Conservation (phyloP, 2,329 filamentous ascomycete genomes). For the Didymosphaeria variabile region DNA sequence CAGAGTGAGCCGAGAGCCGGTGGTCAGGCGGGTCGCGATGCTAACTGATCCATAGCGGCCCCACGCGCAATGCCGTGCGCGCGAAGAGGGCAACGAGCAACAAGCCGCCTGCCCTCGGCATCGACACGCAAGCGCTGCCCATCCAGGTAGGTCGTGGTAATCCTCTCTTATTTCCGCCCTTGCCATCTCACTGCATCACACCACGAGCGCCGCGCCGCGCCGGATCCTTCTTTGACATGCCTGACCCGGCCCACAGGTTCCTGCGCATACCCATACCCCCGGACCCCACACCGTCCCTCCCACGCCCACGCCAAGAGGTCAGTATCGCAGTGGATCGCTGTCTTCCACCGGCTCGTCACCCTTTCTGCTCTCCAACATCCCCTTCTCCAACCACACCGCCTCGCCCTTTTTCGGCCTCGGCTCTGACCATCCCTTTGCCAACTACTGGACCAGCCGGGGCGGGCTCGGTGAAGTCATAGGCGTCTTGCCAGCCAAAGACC, state of each 20-base stretch:
- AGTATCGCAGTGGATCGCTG: conserved; percentile 44
- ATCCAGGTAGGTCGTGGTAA: conserved; percentile 48
- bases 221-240: conserved; percentile 3
- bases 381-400: conserved; percentile 73
- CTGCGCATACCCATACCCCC: conserved; percentile 21
- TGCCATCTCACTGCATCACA: conserved; percentile 12
- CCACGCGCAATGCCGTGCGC: conserved; percentile 35
- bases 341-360: conserved; percentile 57
- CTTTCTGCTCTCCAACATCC: conserved; percentile 74
- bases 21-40: conserved; percentile 10
- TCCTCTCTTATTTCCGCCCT: conserved; percentile 17
- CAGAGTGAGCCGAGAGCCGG: conserved; percentile 64
- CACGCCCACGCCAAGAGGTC: conserved; percentile 37
- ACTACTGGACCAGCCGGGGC: conserved; percentile 84
- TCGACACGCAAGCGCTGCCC: conserved; percentile 34
- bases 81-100: conserved; percentile 38
- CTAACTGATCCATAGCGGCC: conserved; percentile 40
- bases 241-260: conserved; percentile 23
- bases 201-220: conserved; percentile 10
- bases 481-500: conserved; percentile 77
- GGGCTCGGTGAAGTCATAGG: conserved; percentile 78
- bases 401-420: conserved; percentile 85
- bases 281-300: conserved; percentile 30
- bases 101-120: conserved; percentile 35
- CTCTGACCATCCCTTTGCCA: conserved; percentile 80